A percentile compares a stretch with the other conserved stretches of the same genome.
Evolutionary conservation across 2,329 filamentous ascomycete genomes (phyloP).

Genomic region (Diaporthe citriasiana): DNA sequence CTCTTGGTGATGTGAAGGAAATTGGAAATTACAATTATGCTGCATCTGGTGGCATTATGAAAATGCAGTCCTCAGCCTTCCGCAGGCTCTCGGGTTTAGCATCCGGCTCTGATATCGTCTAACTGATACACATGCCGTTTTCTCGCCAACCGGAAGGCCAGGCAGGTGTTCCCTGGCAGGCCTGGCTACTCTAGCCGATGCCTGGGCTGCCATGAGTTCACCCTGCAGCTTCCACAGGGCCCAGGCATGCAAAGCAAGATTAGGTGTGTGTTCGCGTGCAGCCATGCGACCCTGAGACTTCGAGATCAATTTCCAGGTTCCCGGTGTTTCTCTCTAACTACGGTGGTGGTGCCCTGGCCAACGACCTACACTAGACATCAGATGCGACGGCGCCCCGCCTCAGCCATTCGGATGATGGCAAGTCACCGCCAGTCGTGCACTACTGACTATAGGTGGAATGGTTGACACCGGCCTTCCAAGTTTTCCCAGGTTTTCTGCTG

Average conservation of each 20-base stretch:
- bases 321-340: conserved; percentile 19
- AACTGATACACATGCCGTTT: conserved; percentile 34
- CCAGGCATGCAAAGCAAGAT: conserved; percentile 16
- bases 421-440: conserved; percentile 28
- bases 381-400: conserved; percentile 19
- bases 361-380: conserved; percentile 13
- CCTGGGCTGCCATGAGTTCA: conserved; percentile 32
- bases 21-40: conserved; percentile 29
- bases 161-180: conserved; percentile 8
- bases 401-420: conserved; percentile 24
- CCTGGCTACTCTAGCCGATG: conserved; percentile 26
- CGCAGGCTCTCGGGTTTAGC: conserved; percentile 21
- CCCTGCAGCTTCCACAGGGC: conserved; percentile 29
- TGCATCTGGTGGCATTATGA: conserved; percentile 20
- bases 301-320: conserved; percentile 27
- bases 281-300: conserved; percentile 31
- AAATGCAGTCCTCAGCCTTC: conserved; percentile 6
- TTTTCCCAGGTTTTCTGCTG: conserved; percentile 29
- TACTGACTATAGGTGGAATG: conserved; percentile 20
- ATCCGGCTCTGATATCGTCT: conserved; percentile 23
- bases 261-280: conserved; percentile 21
- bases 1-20: conserved; percentile 1
- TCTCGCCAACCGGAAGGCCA: conserved; percentile 29
- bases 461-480: conserved; percentile 30
- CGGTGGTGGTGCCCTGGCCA: neutral